Evolutionary conservation across 2,329 filamentous ascomycete species (phyloP), one percentile per base, ranked within the genome.

Genomic region (Akanthomyces muscarius): DNA sequence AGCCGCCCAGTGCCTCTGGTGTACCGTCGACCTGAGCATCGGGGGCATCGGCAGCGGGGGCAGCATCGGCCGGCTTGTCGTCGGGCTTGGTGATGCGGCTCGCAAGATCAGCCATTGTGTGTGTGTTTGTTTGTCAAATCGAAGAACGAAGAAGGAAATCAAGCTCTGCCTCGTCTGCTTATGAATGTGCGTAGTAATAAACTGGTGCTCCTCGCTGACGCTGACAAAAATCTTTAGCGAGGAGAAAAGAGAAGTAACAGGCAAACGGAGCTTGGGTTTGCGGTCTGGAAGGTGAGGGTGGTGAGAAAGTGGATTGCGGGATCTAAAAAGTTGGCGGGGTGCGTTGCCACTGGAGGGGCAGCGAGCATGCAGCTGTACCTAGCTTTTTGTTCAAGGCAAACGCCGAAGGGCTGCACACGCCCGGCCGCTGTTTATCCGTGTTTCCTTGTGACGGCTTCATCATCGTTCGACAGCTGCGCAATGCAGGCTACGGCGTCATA

Each of bases 11-110:
- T 30, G 68, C 65, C 53, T 75, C 74, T 44, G 72, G 69, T 52
- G 74, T 69, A 54, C 75, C 76, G 55, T 80, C 75, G 25, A 71
- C 65, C 68, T 78, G 75, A n/a, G 70, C 71, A 36, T 74, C 72
- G 33, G 69, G 62, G 16, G 54, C 14, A 16, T 13, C 55, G 42
- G 42, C 14, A 14, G 33, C 56, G 8, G 68, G 67, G 6, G 71
- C 72, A 44, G 67, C 64, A 54, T 67, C 68, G 21, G 69, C 67
- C 18, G 68, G 57, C 33, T 63, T 69, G 61, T 72, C 74, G 21
- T 74, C 74, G 4, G 81, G 80, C 62, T 80, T 74, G 23, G 80
- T 81, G 69, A 82, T 81, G 66, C 80, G 80, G 69, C 79, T 82
- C 54, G 81, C 81, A 50, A 83, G 78, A 68, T 82, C 80, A 61